Percentiles rank a stretch among this genome's conserved stretches.
Evolutionary conservation across 2,329 filamentous ascomycete genomes (phyloP).

Genomic region (Calonectria fujianensis): DNA sequence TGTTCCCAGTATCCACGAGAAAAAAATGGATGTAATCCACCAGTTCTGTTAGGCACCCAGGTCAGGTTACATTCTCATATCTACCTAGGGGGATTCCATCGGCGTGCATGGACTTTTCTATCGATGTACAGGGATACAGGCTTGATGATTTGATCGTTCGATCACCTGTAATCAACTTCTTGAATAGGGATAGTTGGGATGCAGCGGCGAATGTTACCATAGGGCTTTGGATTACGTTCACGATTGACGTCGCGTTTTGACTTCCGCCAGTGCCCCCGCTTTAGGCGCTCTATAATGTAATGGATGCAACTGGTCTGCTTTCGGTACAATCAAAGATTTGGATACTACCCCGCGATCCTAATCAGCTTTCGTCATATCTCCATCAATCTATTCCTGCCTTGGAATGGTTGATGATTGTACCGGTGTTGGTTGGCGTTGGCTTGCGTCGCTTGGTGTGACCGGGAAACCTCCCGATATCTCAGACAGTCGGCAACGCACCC

Average conservation of each 20-base stretch:
- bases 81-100: too few relatives aligned
- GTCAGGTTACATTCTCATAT: neutral
- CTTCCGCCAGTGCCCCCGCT: neutral
- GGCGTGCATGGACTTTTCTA: neutral
- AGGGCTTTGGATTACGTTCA: neutral
- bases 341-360: neutral
- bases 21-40: neutral
- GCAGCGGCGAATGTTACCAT: neutral
- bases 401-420: neutral
- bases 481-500: slow-evolving; percentile 2
- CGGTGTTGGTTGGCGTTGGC: neutral
- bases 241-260: neutral
- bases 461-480: slow-evolving; percentile 7
- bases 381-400: slow-evolving; percentile 3
- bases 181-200: neutral
- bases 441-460: slow-evolving; percentile 3
- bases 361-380: slow-evolving; percentile 7
- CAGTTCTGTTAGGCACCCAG: neutral
- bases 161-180: neutral
- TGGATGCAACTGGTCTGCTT: neutral
- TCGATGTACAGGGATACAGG: neutral
- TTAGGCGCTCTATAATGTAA: neutral
- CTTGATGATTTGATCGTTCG: neutral
- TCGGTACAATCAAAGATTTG: neutral
- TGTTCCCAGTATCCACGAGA: neutral